phyloP scores from a whole-genome alignment of 495 filamentous ascomycete genomes.

The Tuber melanosporum region DNA sequence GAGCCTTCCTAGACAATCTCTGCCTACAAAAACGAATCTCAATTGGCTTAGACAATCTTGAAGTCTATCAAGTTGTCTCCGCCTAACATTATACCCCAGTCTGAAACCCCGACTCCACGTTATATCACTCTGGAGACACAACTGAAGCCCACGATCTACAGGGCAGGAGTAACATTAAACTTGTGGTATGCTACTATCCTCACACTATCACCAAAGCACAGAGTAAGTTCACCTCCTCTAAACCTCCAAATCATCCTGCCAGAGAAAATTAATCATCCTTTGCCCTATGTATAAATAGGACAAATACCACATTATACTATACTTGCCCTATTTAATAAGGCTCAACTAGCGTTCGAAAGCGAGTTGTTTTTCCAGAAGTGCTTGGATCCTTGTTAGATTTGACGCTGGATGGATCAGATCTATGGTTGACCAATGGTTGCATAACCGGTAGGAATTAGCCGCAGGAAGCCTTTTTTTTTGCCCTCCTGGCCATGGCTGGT shows the following conservation, averaged over 20 bases:
- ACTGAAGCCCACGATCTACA: not conserved
- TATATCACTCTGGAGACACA: not conserved
- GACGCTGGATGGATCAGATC: not conserved
- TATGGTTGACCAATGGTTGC: not conserved
- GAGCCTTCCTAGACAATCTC: too few species aligned
- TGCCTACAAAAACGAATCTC: too few species aligned
- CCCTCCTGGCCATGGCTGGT: not conserved
- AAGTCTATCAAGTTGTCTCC: too few species aligned
- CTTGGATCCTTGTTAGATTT: constrained; percentile 1
- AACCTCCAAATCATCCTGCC: not conserved
- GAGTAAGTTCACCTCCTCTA: not conserved
- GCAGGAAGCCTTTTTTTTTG: not conserved
- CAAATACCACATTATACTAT: not conserved
- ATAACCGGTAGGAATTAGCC: constrained; percentile 3
- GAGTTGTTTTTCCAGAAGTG: not conserved
- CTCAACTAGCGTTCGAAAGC: not conserved
- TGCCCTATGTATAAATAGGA: not conserved
- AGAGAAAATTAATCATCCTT: not conserved
- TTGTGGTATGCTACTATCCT: not conserved
- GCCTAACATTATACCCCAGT: not conserved
- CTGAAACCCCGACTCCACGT: not conserved
- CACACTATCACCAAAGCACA: not conserved
- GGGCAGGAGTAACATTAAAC: not conserved
- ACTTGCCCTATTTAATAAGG: not conserved
- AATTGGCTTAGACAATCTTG: too few species aligned